A percentile compares a stretch with the other conserved stretches of the same genome.
phyloP scores from a whole-genome alignment of 2,329 filamentous ascomycete species.

The Aspergillus niger region DNA sequence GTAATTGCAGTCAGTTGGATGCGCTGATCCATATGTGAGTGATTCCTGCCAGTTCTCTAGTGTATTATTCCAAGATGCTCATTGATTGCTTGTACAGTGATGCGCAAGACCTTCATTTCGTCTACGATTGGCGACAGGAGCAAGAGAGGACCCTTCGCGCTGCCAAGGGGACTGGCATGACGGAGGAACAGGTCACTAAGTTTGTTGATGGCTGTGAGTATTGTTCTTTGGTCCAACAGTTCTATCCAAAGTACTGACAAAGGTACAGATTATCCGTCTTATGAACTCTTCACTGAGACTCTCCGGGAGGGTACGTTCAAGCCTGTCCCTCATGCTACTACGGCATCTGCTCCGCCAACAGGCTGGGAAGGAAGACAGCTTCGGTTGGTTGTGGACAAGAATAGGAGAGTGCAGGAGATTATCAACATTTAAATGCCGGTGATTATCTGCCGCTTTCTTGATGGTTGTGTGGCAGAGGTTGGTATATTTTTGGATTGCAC shows the following conservation, averaged over 20 bases:
- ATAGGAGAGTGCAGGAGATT: conserved; percentile 62
- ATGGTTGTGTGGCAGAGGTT: too few relatives aligned
- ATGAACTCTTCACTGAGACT: conserved; percentile 67
- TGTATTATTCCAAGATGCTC: neutral
- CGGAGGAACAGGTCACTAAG: conserved; percentile 71
- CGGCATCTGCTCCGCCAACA: conserved; percentile 18
- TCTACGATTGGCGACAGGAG: conserved; percentile 81
- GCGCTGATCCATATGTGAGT: conserved; percentile 65
- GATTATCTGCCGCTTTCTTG: too few relatives aligned
- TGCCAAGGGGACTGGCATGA: conserved; percentile 75
- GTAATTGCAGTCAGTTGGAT: conserved; percentile 52
- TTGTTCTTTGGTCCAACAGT: neutral
- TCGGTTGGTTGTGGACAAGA: conserved; percentile 61
- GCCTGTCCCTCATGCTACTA: conserved; percentile 23
- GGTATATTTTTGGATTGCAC: neutral
- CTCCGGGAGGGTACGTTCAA: conserved; percentile 61
- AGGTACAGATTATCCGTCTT: conserved; percentile 65
- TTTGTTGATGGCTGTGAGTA: conserved; percentile 70
- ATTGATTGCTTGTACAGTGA: conserved; percentile 48
- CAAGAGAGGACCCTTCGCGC: conserved; percentile 73
- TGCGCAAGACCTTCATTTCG: conserved; percentile 70
- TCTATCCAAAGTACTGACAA: neutral
- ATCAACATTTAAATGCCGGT: conserved; percentile 48
- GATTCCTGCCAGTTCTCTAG: neutral
- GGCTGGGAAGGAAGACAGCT: conserved; percentile 59